Percentiles rank a stretch among this genome's conserved stretches.
Conservation (phyloP, 2,329 filamentous ascomycete species). For the Phaeosphaeriaceae sp. region DNA sequence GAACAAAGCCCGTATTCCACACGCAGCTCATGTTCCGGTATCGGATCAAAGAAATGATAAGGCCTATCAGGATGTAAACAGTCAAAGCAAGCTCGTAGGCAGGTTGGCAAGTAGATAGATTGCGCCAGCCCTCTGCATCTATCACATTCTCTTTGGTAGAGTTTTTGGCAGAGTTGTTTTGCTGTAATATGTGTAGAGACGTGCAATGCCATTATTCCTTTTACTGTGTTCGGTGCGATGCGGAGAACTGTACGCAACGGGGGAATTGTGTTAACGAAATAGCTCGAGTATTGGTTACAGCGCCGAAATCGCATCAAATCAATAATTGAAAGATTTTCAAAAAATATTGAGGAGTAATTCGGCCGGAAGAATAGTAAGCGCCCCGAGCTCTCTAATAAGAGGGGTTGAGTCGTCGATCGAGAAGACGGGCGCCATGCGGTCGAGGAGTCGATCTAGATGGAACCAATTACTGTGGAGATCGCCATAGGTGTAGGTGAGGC, state of each 20-base stretch:
- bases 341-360: conserved; percentile 11
- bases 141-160: conserved; percentile 13
- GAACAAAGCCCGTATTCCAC: background rate
- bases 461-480: conserved; percentile 7
- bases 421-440: conserved; percentile 12
- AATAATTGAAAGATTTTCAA: conserved; percentile 12
- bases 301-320: conserved; percentile 13
- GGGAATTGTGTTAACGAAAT: conserved; percentile 10
- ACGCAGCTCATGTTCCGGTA: conserved; percentile 3
- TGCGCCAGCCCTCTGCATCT: conserved; percentile 9
- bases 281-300: conserved; percentile 13
- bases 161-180: conserved; percentile 10
- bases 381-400: conserved; percentile 8
- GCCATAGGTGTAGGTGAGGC: conserved; percentile 12
- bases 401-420: conserved; percentile 5
- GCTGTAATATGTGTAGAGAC: conserved; percentile 11
- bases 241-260: conserved; percentile 9
- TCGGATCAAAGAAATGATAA: background rate
- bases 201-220: conserved; percentile 12
- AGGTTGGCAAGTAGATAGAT: conserved; percentile 13
- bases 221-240: conserved; percentile 14
- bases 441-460: conserved; percentile 15
- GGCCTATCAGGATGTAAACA: background rate
- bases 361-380: conserved; percentile 8
- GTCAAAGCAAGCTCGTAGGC: conserved; percentile 12